These are phyloP conservation scores for Eimeria acervulina DNA, from an alignment of 169 alveolate genomes.

Conservation along the genomic window DNA sequence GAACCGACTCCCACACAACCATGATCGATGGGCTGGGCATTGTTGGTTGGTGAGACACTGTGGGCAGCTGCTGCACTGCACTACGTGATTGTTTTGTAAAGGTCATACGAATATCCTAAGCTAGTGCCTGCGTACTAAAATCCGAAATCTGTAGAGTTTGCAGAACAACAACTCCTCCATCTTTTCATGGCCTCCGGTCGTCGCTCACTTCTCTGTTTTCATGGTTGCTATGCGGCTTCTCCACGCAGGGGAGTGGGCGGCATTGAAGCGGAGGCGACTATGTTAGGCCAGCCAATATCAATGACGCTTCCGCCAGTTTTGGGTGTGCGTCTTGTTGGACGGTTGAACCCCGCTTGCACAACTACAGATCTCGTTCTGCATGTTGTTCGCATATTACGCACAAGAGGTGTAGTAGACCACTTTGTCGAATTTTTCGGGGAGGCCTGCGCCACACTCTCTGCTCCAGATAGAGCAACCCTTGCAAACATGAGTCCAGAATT, in stretches of 20 bases:
- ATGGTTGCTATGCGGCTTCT: conserved; percentile 61
- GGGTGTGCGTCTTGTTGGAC: conserved; percentile 97
- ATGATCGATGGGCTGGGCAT: conserved; percentile 98
- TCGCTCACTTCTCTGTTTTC: not conserved
- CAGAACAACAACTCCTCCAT: not conserved
- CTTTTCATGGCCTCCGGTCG: not conserved
- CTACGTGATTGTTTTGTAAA: not conserved
- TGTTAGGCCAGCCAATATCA: conserved; percentile 98
- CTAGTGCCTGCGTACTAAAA: not conserved
- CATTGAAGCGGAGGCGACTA: conserved; percentile 99
- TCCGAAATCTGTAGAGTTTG: not conserved
- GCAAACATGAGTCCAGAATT: conserved; percentile 99
- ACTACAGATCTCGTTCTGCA: conserved; percentile 97
- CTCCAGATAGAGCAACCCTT: conserved; percentile 97
- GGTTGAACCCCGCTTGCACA: conserved; percentile 91
- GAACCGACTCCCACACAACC: conserved; percentile 98
- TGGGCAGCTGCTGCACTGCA: not conserved
- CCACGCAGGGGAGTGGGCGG: conserved; percentile 98
- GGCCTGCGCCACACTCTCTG: conserved; percentile 92
- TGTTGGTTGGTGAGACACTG: conserved; percentile 89
- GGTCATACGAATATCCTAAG: not conserved
- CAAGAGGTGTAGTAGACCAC: conserved; percentile 98
- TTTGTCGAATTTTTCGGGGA: conserved; percentile 97
- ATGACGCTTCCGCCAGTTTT: conserved; percentile 98
- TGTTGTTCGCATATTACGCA: conserved; percentile 88